Base-by-base conservation (phyloP, 805 yeast species). In the Candida broadrunensis region DNA sequence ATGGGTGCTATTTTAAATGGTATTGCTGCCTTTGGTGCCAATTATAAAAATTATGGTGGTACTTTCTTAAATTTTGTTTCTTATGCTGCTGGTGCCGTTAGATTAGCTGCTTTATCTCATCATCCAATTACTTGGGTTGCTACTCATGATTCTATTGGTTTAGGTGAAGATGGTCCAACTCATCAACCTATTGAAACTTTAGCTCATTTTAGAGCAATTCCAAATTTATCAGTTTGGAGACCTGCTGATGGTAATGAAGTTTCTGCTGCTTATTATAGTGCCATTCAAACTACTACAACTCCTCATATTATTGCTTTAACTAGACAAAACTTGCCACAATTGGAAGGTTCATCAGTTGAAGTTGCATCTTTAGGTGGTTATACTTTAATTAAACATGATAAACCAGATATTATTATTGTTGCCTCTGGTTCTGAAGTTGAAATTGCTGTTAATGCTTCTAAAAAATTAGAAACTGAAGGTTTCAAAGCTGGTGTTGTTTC, bases 1-100 rank as follows among this genome's bases (percentile, higher is more conserved):
- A 89, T 91, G 97, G 97, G 96, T 73, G 97, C 97, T 51, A 85
- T 90, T 67, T 78, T 90, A 81, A 91, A 93, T 73, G 99, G 99
- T 84, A 85, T 91, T 56, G 77, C 93, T 45, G 97, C 97, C 41
- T 91, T 72, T 61, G 85, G 85, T 72, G 86, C 85, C 49, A 88
- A 87, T 74, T 81, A 75, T 78, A 85, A 83, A 69, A 83, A 89
- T 55, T 90, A 83, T 74, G 97, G 97, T 67, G 98, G 96, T 72
- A 91, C 99, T 61, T 91, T 91, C 89, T 78, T 91, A 69, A 91
- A 93, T 82, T 91, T 91, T 56, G 83, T 78, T 48, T 77, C 83
- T 11, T 85, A 85, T 58, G 93, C 89, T 53, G 80, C 90, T 31
- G 93, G 93, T 75, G 89, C 95, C 56, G 80, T 85, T 39, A 82